Base-by-base conservation (phyloP, 106 monocot species). In the Xerophyta viscosa region DNA sequence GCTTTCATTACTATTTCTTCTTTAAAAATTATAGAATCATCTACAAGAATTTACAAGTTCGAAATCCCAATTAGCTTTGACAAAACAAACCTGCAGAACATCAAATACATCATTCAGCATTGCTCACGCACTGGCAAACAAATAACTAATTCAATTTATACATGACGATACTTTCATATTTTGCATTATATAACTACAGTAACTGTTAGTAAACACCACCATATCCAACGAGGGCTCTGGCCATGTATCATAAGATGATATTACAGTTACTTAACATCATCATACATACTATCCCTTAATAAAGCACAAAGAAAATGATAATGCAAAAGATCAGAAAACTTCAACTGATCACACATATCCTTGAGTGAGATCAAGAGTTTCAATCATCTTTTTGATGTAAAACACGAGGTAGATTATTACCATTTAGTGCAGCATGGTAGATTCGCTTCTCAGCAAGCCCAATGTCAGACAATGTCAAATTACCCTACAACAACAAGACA, bases 301-400 rank as follows among this genome's bases (percentile, higher is more conserved):
- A 6, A 36, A 36, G 7, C 5, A 36, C 33, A 36, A 11, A 11
- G 11, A 11, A 36, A 11, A 36, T 36, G 5, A 36, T 36, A 11
- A 36, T 5, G 5, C 33, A 36, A 36, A 11, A 46, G 23, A 37
- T 26, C 22, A 48, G 43, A 58, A 31, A 13, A 46, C 42, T 45
- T 45, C 31, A 60, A 65, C 48, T 31, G 44, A 45, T 26, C 27
- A 21, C 24, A 58, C 30, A 33, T 6, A 50, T 63, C 68, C 21
- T 19, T 44, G 59, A 46, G 51, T n/a, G 41, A 26, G 42, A 23
- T 57, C 24, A 24, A 23, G 23, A 43, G 36, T 60, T 77, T 81
- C 71, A 87, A 48, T 78, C 87, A 70, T 81, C 71, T 87, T 81
- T 82, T 66, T 74, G 70, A 71, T 71, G 77, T 65, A 81, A 71